A percentile compares a stretch with the other conserved stretches of the same genome.
phyloP scores from a whole-genome alignment of 2,329 filamentous ascomycete genomes.

The Fusarium falciforme region DNA sequence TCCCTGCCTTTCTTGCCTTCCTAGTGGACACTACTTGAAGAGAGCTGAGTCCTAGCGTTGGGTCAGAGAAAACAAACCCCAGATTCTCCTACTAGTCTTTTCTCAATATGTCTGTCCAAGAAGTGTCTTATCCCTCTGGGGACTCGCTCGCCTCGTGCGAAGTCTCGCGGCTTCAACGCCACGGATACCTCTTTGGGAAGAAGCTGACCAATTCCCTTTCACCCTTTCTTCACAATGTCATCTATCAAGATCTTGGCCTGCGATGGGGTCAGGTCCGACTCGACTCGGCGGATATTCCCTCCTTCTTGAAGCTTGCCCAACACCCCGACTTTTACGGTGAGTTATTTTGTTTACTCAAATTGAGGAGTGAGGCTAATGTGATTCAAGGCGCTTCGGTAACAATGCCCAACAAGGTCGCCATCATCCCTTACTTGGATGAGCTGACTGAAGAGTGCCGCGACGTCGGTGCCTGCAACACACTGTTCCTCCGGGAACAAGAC shows the following conservation, averaged over 20 bases:
- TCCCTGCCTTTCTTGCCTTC: conserved; percentile 6
- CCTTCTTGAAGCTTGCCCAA: conserved; percentile 63
- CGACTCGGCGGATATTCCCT: conserved; percentile 62
- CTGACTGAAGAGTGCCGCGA: conserved; percentile 78
- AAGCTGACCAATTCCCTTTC: conserved; percentile 67
- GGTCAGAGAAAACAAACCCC: background rate
- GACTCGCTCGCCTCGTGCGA: conserved; percentile 39
- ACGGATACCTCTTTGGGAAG: conserved; percentile 68
- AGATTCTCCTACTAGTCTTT: background rate
- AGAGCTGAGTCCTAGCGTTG: background rate
- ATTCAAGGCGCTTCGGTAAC: conserved; percentile 75
- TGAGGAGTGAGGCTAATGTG: background rate
- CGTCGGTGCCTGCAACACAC: conserved; percentile 83
- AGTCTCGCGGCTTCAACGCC: conserved; percentile 51
- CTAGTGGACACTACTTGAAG: conserved; percentile 32
- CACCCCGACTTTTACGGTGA: conserved; percentile 72
- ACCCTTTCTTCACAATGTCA: conserved; percentile 64
- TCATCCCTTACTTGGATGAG: conserved; percentile 78
- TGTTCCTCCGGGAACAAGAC: conserved; percentile 70
- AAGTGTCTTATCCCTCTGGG: conserved; percentile 30
- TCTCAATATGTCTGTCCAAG: conserved; percentile 34
- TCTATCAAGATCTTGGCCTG: conserved; percentile 63
- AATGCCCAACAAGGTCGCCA: conserved; percentile 86
- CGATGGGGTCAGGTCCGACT: conserved; percentile 65
- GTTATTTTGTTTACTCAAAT: conserved; percentile 13